Evolutionary conservation across 371 early-diverging fungal genomes (phyloP).

Genomic region (Saksenaea oblongispora): DNA sequence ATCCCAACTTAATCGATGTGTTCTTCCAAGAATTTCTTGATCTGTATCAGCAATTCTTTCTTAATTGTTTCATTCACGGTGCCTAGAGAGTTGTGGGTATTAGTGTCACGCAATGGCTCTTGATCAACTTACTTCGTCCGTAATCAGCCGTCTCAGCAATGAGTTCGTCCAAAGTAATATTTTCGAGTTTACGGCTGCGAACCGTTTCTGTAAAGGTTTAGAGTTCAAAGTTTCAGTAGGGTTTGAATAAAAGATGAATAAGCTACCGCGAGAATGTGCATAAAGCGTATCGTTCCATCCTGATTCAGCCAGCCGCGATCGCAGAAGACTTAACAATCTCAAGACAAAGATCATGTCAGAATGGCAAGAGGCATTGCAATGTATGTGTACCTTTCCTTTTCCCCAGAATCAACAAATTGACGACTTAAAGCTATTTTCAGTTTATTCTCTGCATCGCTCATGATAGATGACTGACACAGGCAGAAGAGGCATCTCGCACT

Average conservation of each 20-base stretch:
- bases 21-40: constrained; percentile 18
- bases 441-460: constrained; percentile 1
- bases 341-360: background rate
- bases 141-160: constrained; percentile 15
- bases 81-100: constrained; percentile 3
- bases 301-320: constrained; percentile 16
- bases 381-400: constrained; percentile 17
- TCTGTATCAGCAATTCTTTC: constrained; percentile 19
- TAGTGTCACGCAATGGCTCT: background rate
- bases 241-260: background rate
- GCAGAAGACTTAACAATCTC: constrained; percentile 16
- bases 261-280: constrained; percentile 19
- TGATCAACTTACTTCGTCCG: constrained; percentile 14
- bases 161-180: constrained; percentile 20
- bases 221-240: background rate
- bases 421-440: constrained; percentile 13
- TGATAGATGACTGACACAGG: background rate
- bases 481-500: background rate
- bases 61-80: constrained; percentile 19
- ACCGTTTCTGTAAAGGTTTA: constrained; percentile 15
- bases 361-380: too few species aligned
- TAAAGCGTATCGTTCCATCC: constrained; percentile 22
- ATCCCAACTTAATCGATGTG: background rate
- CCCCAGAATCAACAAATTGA: constrained; percentile 22
- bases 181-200: constrained; percentile 6